phyloP scores from a whole-genome alignment of 2,329 filamentous ascomycete species.

The Fusarium sp. region DNA sequence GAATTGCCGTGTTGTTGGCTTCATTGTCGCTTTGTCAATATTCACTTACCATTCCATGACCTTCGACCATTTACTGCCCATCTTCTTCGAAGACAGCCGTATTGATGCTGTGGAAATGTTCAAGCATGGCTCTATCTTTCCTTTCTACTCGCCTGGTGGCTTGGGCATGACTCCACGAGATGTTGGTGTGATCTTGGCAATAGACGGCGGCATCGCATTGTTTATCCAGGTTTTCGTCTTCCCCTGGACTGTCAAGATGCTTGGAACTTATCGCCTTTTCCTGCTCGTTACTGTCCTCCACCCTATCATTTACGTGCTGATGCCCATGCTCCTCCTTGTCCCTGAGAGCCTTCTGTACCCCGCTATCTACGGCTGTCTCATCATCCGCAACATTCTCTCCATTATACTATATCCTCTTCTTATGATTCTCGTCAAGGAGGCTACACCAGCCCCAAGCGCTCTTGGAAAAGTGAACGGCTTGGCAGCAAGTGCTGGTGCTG shows the following conservation, averaged over 20 bases:
- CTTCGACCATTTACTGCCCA: conserved; percentile 90
- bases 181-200: conserved; percentile 69
- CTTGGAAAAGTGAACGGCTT: conserved; percentile 73
- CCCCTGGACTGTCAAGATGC: conserved; percentile 64
- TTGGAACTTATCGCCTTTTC: conserved; percentile 70
- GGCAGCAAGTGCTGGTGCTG: conserved; percentile 71
- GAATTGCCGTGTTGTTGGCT: conserved; percentile 72
- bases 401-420: conserved; percentile 74
- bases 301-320: conserved; percentile 67
- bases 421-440: conserved; percentile 74
- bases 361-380: conserved; percentile 67
- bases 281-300: conserved; percentile 67
- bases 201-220: conserved; percentile 67
- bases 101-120: conserved; percentile 52
- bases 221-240: conserved; percentile 70
- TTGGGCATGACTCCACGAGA: conserved; percentile 69
- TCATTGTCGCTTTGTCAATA: conserved; percentile 84
- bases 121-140: conserved; percentile 48
- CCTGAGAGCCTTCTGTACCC: conserved; percentile 61
- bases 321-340: conserved; percentile 66
- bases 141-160: conserved; percentile 68
- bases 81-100: conserved; percentile 86
- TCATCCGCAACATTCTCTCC: conserved; percentile 67
- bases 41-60: conserved; percentile 97
- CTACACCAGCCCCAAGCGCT: conserved; percentile 64